phyloP scores from a whole-genome alignment of 2,329 filamentous ascomycete species.

The Dactylellina haptotyla region DNA sequence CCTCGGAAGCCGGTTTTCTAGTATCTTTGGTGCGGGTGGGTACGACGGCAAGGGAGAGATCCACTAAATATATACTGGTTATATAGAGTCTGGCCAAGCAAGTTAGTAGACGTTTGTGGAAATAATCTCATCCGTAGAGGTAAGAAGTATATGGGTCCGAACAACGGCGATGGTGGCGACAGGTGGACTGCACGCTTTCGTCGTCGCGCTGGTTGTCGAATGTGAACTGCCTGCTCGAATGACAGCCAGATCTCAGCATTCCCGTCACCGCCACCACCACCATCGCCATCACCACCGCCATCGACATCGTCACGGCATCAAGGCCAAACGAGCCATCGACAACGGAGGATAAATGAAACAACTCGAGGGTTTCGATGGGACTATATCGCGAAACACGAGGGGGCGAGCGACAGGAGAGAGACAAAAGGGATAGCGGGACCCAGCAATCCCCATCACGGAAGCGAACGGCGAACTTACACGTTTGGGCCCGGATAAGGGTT shows the following conservation, averaged over 20 bases:
- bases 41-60: background rate
- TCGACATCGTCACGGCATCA: background rate
- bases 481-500: background rate
- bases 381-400: background rate
- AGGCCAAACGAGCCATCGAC: background rate
- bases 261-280: background rate
- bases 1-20: constrained; percentile 12
- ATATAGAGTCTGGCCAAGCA: too few relatives aligned
- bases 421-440: background rate
- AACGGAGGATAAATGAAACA: background rate
- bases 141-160: background rate
- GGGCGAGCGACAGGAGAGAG: background rate
- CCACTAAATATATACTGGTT: too few relatives aligned
- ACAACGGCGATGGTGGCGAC: background rate
- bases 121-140: too few relatives aligned
- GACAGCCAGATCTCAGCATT: background rate
- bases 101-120: too few relatives aligned
- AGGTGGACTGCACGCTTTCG: constrained; percentile 15
- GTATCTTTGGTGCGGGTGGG: background rate
- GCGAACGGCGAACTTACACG: background rate
- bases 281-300: background rate
- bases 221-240: too few relatives aligned
- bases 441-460: background rate
- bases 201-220: too few relatives aligned
- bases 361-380: background rate